Evolutionary conservation across 192 early-diverging fungal genomes (phyloP).

Genomic region (Backusella tarrabulga): DNA sequence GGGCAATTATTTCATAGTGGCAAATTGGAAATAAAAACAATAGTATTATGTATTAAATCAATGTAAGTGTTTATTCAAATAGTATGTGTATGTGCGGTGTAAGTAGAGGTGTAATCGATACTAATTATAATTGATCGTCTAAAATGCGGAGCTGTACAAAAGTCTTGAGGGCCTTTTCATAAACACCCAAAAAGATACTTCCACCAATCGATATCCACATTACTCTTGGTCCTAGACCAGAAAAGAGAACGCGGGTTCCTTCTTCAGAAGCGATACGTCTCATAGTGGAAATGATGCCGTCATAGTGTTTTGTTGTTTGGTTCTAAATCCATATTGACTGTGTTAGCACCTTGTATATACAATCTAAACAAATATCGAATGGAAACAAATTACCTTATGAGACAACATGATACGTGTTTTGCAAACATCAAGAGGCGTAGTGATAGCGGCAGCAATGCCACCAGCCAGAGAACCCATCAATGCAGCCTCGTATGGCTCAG

Average conservation of each 20-base stretch:
- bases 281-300: conserved; percentile 70
- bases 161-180: conserved; percentile 70
- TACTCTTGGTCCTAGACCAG: conserved; percentile 91
- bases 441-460: conserved; percentile 84
- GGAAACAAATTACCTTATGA: conserved; percentile 45
- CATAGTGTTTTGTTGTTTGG: conserved; percentile 56
- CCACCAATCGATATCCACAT: conserved; percentile 97
- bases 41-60: background rate
- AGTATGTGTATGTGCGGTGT: background rate
- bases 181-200: conserved; percentile 92
- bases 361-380: background rate
- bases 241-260: conserved; percentile 73
- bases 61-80: background rate
- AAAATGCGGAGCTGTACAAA: conserved; percentile 30
- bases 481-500: conserved; percentile 80
- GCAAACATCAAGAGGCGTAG: conserved; percentile 94
- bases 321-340: conserved; percentile 10
- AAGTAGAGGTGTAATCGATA: background rate
- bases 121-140: conserved; percentile 13
- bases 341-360: background rate
- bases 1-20: no score
- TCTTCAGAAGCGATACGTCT: conserved; percentile 74
- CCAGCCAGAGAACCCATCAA: conserved; percentile 87
- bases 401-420: conserved; percentile 98
- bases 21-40: no score